Percentiles rank a stretch among this genome's conserved stretches.
Conservation (phyloP, 345 rosid genomes). For the Lepidium africanum region DNA sequence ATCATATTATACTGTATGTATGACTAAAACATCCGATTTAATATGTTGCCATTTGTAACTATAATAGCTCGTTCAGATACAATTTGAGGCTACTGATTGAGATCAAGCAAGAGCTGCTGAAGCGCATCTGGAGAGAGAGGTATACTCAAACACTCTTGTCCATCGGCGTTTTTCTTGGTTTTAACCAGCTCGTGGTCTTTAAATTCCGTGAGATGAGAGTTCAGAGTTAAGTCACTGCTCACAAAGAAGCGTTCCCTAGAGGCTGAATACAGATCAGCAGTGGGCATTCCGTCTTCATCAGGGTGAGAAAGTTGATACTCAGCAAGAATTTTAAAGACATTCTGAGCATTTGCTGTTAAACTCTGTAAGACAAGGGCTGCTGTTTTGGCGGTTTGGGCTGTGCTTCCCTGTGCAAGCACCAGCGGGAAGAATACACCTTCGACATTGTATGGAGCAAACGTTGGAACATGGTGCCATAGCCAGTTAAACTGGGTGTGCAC, state of each 20-base stretch:
- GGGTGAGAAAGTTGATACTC: conserved; percentile 74
- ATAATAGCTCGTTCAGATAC: not conserved
- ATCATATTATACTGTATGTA: not conserved
- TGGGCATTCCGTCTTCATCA: conserved; percentile 83
- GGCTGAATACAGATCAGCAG: conserved; percentile 50
- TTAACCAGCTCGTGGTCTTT: conserved; percentile 92
- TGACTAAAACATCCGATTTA: not conserved
- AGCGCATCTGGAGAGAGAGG: conserved; percentile 69
- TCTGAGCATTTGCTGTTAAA: conserved; percentile 89
- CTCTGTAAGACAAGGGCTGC: conserved; percentile 87
- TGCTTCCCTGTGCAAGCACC: conserved; percentile 67
- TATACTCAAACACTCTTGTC: conserved; percentile 80
- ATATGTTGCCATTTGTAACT: not conserved
- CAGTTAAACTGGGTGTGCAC: conserved; percentile 85
- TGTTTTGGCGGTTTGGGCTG: conserved; percentile 71
- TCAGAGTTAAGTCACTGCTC: conserved; percentile 83
- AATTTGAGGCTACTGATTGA: conserved; percentile 29
- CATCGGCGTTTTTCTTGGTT: conserved; percentile 63
- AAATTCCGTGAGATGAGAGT: conserved; percentile 85
- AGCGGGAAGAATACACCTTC: conserved; percentile 82
- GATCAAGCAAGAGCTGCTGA: conserved; percentile 56
- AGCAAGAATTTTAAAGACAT: conserved; percentile 79
- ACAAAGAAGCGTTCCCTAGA: conserved; percentile 82
- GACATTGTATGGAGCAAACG: conserved; percentile 70
- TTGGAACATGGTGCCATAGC: conserved; percentile 87